A percentile compares a stretch with the other conserved stretches of the same genome.
Conservation (phyloP, 306 rosid genomes). For the Quercus robur region DNA sequence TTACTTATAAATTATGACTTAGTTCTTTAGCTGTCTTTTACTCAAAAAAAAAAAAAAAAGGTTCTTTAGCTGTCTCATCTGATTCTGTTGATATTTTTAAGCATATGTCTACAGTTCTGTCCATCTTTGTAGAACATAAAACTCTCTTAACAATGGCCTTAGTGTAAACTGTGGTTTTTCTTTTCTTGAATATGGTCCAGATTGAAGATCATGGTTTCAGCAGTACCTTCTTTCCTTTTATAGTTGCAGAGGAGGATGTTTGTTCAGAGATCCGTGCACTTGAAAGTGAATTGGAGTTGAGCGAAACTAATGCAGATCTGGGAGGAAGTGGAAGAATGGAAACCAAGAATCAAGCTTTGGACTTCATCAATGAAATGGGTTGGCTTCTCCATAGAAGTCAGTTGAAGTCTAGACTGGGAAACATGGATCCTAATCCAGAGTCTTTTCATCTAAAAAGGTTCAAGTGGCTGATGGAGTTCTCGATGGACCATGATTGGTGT, state of each 20-base stretch:
- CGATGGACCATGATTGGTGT: conserved; percentile 87
- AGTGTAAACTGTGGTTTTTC: conserved; percentile 7
- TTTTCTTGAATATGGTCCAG: conserved; percentile 37
- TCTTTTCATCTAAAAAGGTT: conserved; percentile 64
- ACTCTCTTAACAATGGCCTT: neutral
- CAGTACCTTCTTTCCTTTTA: conserved; percentile 84
- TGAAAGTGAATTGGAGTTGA: conserved; percentile 55
- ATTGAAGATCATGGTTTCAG: conserved; percentile 89
- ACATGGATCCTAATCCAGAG: conserved; percentile 43
- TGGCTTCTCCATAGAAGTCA: conserved; percentile 89
- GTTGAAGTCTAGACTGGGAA: conserved; percentile 56
- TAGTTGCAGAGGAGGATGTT: conserved; percentile 87
- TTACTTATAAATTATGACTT: conserved; percentile 1
- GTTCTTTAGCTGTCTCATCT: neutral
- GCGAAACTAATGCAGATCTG: conserved; percentile 37
- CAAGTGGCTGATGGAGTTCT: conserved; percentile 78
- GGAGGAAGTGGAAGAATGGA: conserved; percentile 36
- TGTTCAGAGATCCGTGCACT: conserved; percentile 80
- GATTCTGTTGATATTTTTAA: neutral
- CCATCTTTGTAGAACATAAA: neutral
- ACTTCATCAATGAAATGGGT: conserved; percentile 91
- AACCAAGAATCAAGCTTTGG: conserved; percentile 71
- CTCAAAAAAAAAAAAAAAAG: too few relatives aligned
- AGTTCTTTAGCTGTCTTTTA: neutral
- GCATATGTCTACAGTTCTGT: neutral